phyloP scores from a whole-genome alignment of 1,139 yeast genomes.

The Pichia sp. region DNA sequence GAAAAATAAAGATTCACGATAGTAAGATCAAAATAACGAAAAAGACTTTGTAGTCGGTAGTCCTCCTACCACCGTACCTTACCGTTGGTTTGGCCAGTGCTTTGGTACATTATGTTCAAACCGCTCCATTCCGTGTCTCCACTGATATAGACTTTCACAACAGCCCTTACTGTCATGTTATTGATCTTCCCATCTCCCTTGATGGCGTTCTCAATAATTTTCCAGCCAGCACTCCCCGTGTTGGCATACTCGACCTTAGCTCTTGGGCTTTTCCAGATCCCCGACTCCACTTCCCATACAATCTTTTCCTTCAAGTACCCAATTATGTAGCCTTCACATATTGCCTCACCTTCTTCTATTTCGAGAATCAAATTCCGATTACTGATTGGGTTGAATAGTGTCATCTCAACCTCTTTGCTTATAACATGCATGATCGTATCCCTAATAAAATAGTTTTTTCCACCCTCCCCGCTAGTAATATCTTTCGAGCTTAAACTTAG shows the following conservation, averaged over 20 bases:
- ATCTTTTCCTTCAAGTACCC: conserved; percentile 43
- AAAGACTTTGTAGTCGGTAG: not conserved
- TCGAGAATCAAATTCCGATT: conserved; percentile 41
- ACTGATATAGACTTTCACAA: conserved; percentile 38
- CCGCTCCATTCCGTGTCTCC: conserved; percentile 16
- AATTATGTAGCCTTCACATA: conserved; percentile 41
- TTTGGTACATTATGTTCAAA: conserved; percentile 4
- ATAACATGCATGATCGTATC: conserved; percentile 49
- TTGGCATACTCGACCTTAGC: conserved; percentile 45
- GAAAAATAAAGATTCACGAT: not conserved
- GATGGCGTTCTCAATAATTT: conserved; percentile 44
- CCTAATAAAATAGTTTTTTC: conserved; percentile 34
- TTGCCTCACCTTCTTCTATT: conserved; percentile 44
- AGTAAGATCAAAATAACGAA: too few species aligned
- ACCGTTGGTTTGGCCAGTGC: conserved; percentile 4
- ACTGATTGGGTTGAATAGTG: conserved; percentile 47
- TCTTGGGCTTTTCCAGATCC: conserved; percentile 44
- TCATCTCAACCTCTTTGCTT: conserved; percentile 48
- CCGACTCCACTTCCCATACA: conserved; percentile 43
- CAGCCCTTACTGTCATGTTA: conserved; percentile 33
- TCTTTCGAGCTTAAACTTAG: conserved; percentile 1
- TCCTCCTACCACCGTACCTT: conserved; percentile 12
- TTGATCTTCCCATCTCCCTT: conserved; percentile 48
- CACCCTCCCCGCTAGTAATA: not conserved
- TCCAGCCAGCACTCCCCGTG: conserved; percentile 42